Evolutionary conservation across 2,329 filamentous ascomycete species (phyloP), one percentile per base, ranked within the genome.

Genomic region (Phialemonium atrogriseum): DNA sequence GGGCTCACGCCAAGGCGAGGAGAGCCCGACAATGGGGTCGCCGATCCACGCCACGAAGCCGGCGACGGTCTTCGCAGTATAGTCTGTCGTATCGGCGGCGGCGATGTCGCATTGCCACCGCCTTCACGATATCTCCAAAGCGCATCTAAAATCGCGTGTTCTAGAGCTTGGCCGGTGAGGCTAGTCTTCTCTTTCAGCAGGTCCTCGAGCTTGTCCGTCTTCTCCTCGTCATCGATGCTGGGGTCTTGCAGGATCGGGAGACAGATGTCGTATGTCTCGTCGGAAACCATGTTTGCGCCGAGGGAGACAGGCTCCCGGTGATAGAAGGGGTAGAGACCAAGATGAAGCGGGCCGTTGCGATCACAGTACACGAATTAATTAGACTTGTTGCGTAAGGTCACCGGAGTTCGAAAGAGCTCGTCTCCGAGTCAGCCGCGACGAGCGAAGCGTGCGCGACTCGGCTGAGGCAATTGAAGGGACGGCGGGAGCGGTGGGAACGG

Each of bases 181-280:
- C 68, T 72, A 7, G 86, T 87, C 60, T 88, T 78, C 46, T 78
- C 80, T 58, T 78, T 80, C 48, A 96, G 68, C 32, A 95, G 69
- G 44, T 87, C 83, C 62, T 95, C 88, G 32, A 95, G 69, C 60
- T 76, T 84, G 59, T 96, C 89, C 29, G 84, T 89, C 68, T 91
- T 94, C 52, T 95, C 89, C 60, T 98, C 91, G 42, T 96, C 91
- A 48, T 94, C 85, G 39, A 94, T 69, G 34, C 71, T 68, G 36
- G 77, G 64, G 60, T 95, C 81, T 63, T 91, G 80, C 42, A 98
- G 73, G 52, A 95, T 75, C 32, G 86, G 84, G 54, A 93, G 76
- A 58, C 87, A 94, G 50, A 91, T 74, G 48, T 95, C 87, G 66
- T 93, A 94, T 34, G 89, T 78, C 47, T 88, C 79, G 68, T 96